Conservation (phyloP, 176 grass and related monocot genomes). For the Juncus effusus region DNA sequence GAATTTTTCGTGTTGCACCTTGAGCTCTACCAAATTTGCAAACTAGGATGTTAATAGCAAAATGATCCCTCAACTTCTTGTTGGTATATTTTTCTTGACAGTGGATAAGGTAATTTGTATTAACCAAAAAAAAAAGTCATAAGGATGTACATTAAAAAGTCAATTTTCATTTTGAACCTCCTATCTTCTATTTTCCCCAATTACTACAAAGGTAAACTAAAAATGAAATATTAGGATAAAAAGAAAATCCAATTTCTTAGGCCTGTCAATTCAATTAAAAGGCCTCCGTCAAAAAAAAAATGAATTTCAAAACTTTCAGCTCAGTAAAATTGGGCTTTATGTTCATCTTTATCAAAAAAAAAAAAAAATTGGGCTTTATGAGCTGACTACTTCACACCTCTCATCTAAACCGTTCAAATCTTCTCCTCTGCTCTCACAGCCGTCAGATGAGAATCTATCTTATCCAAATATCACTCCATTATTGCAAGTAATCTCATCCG, state of each 20-base stretch:
- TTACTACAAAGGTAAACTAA: too few relatives aligned
- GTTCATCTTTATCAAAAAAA: neutral
- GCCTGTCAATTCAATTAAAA: too few relatives aligned
- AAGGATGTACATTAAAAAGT: too few relatives aligned
- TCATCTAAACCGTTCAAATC: conserved; percentile 26
- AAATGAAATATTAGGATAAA: too few relatives aligned
- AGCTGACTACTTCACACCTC: neutral
- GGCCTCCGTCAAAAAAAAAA: too few relatives aligned
- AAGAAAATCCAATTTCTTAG: too few relatives aligned
- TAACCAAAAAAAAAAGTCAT: too few relatives aligned
- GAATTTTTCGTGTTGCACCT: conserved; percentile 17
- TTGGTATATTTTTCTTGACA: too few relatives aligned
- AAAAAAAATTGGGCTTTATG: neutral
- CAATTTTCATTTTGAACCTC: too few relatives aligned
- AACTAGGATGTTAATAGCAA: neutral
- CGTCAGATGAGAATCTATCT: conserved; percentile 8
- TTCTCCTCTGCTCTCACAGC: neutral
- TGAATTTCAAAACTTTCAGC: neutral
- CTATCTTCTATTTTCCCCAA: too few relatives aligned
- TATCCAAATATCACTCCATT: conserved; percentile 2
- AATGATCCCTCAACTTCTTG: too few relatives aligned
- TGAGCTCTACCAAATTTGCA: neutral
- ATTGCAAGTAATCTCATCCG: neutral
- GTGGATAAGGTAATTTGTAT: too few relatives aligned
- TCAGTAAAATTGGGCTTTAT: neutral